Percentiles rank a stretch among this genome's conserved stretches.
Conservation (phyloP, 148 eudicot genomes). For the Bassia scoparia region DNA sequence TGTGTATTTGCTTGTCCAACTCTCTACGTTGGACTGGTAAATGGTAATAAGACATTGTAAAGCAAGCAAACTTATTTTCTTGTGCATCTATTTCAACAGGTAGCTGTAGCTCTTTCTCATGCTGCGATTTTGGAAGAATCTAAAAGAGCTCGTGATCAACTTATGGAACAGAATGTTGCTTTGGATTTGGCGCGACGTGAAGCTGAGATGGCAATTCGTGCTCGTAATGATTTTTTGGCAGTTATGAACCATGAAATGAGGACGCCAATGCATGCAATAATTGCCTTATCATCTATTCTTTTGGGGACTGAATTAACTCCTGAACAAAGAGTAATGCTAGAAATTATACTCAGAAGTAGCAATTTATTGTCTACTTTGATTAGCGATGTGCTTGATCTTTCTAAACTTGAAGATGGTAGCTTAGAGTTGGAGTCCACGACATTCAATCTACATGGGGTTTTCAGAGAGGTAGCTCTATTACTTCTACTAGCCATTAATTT, state of each 20-base stretch:
- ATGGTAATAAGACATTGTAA: neutral
- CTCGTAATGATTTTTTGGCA: slow-evolving; percentile 75
- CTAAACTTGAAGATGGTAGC: slow-evolving; percentile 87
- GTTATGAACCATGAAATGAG: slow-evolving; percentile 97
- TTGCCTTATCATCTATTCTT: slow-evolving; percentile 67
- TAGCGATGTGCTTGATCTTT: slow-evolving; percentile 85
- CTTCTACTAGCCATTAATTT: neutral
- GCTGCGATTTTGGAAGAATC: slow-evolving; percentile 87
- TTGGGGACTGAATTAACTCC: slow-evolving; percentile 73
- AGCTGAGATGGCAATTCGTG: slow-evolving; percentile 78
- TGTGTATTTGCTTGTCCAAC: neutral
- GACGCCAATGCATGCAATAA: slow-evolving; percentile 89
- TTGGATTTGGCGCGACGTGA: slow-evolving; percentile 65
- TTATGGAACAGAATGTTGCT: slow-evolving; percentile 73
- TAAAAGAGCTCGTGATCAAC: slow-evolving; percentile 70
- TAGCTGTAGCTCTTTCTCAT: slow-evolving; percentile 91
- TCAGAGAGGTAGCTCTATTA: slow-evolving; percentile 49
- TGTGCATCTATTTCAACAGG: slow-evolving; percentile 33
- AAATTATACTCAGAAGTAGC: slow-evolving; percentile 70
- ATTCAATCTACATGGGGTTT: slow-evolving; percentile 62
- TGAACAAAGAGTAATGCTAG: slow-evolving; percentile 75
- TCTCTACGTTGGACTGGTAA: slow-evolving; percentile 8
- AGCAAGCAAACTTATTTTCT: neutral
- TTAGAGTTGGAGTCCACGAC: slow-evolving; percentile 46
- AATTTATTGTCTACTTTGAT: slow-evolving; percentile 70